Base-by-base conservation (phyloP, 345 rosid genomes). In the Arabidopsis suecica region DNA sequence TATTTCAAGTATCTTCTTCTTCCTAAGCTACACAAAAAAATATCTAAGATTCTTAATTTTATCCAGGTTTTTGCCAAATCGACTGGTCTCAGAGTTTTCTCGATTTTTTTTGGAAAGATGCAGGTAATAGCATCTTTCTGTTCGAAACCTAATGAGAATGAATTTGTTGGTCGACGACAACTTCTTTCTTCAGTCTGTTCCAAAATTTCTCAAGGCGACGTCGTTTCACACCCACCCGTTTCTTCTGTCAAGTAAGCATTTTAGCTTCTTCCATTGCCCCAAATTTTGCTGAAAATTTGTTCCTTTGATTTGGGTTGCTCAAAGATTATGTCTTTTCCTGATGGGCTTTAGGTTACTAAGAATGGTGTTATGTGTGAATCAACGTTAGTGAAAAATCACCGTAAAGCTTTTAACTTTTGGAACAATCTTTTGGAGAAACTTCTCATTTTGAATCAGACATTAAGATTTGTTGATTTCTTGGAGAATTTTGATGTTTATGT, bases 141-240 rank as follows among this genome's bases (percentile, higher is more conserved):
- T 36, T 20, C 72, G 70, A 76, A 77, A 50, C 71, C 78, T 64
- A 59, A 49, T 1, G 73, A 71, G 8, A 76, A 78, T 63, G 78
- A 64, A 41, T 68, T 76, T 25, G 44, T 83, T 62, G 77, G 79
- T 61, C 81, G 84, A 60, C 63, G 82, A 9, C 55, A 73, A 60
- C 84, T 83, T 69, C 72, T 83, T 47, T 79, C 86, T 60, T 73
- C 81, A 44, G 76, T 74, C 3, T 86, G 80, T 74, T 84, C 82
- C 56, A 75, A 63, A 62, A 71, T 68, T 22, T 69, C 79, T 13
- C 69, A 51, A 11, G 42, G 45, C 36, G 74, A 69, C 32, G 54
- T 47, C 40, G 50, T 65, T 72, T 77, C 82, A 30, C 58, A 69
- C 75, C 76, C 44, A 53, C 74, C 80, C 57, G 57, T 73, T 55